Evolutionary conservation across 441 rosid species (phyloP), one percentile per base, ranked within the genome.

Genomic region (Arabidopsis lyrata): DNA sequence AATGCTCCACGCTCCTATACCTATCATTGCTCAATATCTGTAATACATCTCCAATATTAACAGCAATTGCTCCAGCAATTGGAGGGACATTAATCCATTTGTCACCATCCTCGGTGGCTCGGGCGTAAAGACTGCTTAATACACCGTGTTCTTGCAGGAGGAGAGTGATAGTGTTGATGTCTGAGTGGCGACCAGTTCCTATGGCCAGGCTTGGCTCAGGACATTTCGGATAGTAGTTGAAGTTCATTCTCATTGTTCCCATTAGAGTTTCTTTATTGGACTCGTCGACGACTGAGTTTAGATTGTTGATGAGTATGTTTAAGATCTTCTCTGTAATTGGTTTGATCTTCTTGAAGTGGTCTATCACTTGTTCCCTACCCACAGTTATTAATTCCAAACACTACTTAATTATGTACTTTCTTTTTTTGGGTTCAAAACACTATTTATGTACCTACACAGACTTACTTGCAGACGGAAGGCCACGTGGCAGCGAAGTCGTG

Each of bases 151-250:
- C 88, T 62, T 86, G 90, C 10, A 84, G 80, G 38, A 86, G 88
- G 54, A 86, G 67, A 4, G 90, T 84, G 41, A 84, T 80, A 4
- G 83, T 78, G 24, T 86, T 79, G 35, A 84, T 80, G 71, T 86
- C 88, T 2, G 87, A 84, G 54, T 84, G 88, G 12, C 83, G 86
- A 16, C 86, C 85, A 14, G 82, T 68, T 80, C 87, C 87, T 6
- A 66, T 48, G 1, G 82, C 77, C 3, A 86, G 75, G 49, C 74
- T 76, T 18, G 89, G 87, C 31, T 82, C 81, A 34, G 87, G 89
- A 71, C 87, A 86, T 15, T 49, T 53, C 0, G 87, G 86, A 64
- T 82, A 83, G 79, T 83, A 82, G 66, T 77, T 82, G 8, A 82
- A 56, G 76, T 75, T 67, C 48, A 83, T 68, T 27, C 73, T 63